Percentiles rank a stretch among this genome's conserved stretches.
These are phyloP conservation scores for Ogataea wickerhamii DNA, from an alignment of 805 yeast species.

Conservation along the genomic window DNA sequence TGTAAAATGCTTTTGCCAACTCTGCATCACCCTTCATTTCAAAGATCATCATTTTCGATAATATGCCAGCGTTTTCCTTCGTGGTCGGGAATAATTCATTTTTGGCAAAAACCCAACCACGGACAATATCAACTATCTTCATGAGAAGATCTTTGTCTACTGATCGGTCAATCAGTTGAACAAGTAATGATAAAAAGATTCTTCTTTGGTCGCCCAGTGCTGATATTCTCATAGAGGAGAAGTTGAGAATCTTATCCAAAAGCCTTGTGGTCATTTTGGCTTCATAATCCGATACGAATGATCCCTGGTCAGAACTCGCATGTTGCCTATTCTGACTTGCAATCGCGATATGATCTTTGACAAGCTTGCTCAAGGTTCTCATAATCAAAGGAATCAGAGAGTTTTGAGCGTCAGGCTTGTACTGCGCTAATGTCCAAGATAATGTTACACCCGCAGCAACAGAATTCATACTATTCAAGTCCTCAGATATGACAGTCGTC, in stretches of 20 bases:
- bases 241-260: slow-evolving; percentile 69
- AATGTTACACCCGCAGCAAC: slow-evolving; percentile 84
- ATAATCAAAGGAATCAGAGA: slow-evolving; percentile 71
- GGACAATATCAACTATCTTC: slow-evolving; percentile 72
- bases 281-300: slow-evolving; percentile 52
- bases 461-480: slow-evolving; percentile 64
- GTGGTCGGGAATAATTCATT: slow-evolving; percentile 87
- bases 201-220: slow-evolving; percentile 92
- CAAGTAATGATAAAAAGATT: slow-evolving; percentile 77
- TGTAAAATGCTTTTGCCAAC: slow-evolving; percentile 72
- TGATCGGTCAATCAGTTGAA: slow-evolving; percentile 87
- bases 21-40: slow-evolving; percentile 85
- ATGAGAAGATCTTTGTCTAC: slow-evolving; percentile 70
- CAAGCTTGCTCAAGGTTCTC: slow-evolving; percentile 84
- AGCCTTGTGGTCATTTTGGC: slow-evolving; percentile 75
- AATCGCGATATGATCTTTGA: slow-evolving; percentile 77
- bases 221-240: slow-evolving; percentile 77
- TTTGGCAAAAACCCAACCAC: slow-evolving; percentile 85
- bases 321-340: slow-evolving; percentile 45
- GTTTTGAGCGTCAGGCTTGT: slow-evolving; percentile 70
- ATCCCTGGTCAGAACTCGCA: slow-evolving; percentile 16
- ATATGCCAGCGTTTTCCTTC: slow-evolving; percentile 92
- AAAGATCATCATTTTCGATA: slow-evolving; percentile 89
- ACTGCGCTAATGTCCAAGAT: slow-evolving; percentile 76
- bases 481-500: slow-evolving; percentile 71